Conservation (phyloP, 2,329 filamentous ascomycete species). For the Trichoderma sp. region DNA sequence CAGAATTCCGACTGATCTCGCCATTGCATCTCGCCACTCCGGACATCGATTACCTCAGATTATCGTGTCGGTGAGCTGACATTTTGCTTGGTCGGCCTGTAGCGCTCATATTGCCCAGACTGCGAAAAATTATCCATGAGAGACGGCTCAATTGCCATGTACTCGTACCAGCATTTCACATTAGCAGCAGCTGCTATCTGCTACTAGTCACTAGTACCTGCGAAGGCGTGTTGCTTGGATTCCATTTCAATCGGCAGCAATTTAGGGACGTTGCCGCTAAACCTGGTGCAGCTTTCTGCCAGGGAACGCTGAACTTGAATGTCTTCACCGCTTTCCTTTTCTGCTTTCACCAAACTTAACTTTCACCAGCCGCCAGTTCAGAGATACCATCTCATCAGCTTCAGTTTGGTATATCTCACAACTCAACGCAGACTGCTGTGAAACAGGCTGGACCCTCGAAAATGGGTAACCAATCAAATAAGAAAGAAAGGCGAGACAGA, state of each 20-base stretch:
- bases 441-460: not conserved
- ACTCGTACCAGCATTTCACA: not conserved
- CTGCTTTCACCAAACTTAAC: slow-evolving; percentile 18
- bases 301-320: not conserved
- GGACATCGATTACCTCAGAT: slow-evolving; percentile 12
- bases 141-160: not conserved
- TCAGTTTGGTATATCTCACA: slow-evolving; percentile 25
- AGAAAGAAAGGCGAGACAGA: slow-evolving; percentile 65
- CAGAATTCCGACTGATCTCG: not conserved
- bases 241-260: not conserved
- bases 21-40: slow-evolving; percentile 9
- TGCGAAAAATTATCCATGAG: not conserved
- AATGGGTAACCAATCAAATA: slow-evolving; percentile 47
- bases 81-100: not conserved
- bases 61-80: not conserved
- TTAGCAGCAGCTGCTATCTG: not conserved
- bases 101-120: not conserved
- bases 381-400: slow-evolving; percentile 24
- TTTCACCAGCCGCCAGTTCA: slow-evolving; percentile 2
- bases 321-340: slow-evolving; percentile 35
- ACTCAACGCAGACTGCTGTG: slow-evolving; percentile 10
- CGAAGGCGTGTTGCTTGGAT: not conserved
- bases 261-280: not conserved
- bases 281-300: not conserved
- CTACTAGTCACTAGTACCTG: slow-evolving; percentile 8